phyloP scores from a whole-genome alignment of 2,329 filamentous ascomycete species.

The Leptographium radiaticola region DNA sequence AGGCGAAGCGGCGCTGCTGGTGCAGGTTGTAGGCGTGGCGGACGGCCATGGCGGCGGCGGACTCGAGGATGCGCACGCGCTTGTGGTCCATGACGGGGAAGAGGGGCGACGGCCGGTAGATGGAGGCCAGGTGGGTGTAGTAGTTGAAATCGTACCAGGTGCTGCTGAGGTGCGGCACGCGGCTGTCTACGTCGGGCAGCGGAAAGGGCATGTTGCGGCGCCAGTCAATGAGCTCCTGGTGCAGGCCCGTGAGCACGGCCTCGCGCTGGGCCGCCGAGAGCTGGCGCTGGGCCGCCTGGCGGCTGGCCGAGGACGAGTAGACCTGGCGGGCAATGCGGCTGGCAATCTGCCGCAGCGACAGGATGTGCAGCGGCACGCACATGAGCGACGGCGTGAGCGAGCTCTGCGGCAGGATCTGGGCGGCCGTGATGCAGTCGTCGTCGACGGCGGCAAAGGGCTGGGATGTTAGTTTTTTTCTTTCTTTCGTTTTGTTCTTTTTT shows the following conservation, averaged over 20 bases:
- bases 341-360: constrained; percentile 25
- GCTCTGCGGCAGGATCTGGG: constrained; percentile 12
- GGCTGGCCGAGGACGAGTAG: constrained; percentile 16
- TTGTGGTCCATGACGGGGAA: constrained; percentile 22
- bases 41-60: constrained; percentile 28
- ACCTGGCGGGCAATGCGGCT: constrained; percentile 26
- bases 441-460: constrained; percentile 24
- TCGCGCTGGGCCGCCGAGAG: constrained; percentile 16
- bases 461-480: neutral
- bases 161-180: constrained; percentile 28
- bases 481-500: neutral
- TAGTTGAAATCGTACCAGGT: constrained; percentile 35
- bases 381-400: constrained; percentile 21
- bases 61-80: constrained; percentile 23
- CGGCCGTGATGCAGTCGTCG: constrained; percentile 20
- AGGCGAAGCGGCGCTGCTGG: constrained; percentile 25
- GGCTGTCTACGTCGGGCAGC: constrained; percentile 22
- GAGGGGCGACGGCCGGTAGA: constrained; percentile 30
- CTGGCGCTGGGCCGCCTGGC: neutral
- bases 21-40: constrained; percentile 25
- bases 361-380: constrained; percentile 28
- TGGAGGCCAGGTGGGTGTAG: constrained; percentile 29
- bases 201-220: constrained; percentile 30
- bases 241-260: constrained; percentile 18
- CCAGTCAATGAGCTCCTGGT: constrained; percentile 29